Conservation (phyloP, 306 rosid species). For the Gastrolobium villosum region DNA sequence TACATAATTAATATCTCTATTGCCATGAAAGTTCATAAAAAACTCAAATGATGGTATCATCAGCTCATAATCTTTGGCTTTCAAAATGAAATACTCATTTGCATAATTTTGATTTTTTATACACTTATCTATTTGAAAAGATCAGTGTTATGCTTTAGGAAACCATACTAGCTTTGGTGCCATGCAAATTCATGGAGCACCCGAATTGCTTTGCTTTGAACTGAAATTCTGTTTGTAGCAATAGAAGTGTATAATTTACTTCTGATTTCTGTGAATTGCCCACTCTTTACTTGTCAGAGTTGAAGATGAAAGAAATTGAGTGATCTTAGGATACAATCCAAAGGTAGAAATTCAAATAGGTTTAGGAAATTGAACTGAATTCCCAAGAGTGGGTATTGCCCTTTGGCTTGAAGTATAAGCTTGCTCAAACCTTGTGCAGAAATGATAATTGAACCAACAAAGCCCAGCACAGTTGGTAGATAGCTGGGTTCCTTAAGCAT, state of each 20-base stretch:
- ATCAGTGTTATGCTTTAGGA: constrained; percentile 10
- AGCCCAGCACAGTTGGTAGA: too few relatives aligned
- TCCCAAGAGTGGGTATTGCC: neutral
- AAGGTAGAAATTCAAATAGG: constrained; percentile 6
- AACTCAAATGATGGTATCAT: neutral
- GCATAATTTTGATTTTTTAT: neutral
- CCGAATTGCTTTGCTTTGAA: constrained; percentile 23
- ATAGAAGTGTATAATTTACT: neutral
- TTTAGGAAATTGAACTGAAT: too few relatives aligned
- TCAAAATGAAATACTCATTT: neutral
- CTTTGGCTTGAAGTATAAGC: neutral
- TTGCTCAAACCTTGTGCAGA: neutral
- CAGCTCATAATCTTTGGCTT: neutral
- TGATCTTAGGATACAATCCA: constrained; percentile 24
- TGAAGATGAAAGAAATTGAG: constrained; percentile 10
- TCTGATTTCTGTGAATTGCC: neutral
- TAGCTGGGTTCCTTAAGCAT: too few relatives aligned
- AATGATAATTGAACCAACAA: constrained; percentile 19
- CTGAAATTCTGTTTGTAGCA: neutral
- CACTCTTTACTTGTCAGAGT: constrained; percentile 9
- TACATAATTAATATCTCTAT: neutral
- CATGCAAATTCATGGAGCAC: neutral
- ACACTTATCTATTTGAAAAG: neutral
- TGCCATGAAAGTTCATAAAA: neutral
- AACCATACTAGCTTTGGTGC: neutral